Percentiles rank a stretch among this genome's conserved stretches.
phyloP scores from a whole-genome alignment of 352 stramenopile species.

The Globisporangium uncinulatum region DNA sequence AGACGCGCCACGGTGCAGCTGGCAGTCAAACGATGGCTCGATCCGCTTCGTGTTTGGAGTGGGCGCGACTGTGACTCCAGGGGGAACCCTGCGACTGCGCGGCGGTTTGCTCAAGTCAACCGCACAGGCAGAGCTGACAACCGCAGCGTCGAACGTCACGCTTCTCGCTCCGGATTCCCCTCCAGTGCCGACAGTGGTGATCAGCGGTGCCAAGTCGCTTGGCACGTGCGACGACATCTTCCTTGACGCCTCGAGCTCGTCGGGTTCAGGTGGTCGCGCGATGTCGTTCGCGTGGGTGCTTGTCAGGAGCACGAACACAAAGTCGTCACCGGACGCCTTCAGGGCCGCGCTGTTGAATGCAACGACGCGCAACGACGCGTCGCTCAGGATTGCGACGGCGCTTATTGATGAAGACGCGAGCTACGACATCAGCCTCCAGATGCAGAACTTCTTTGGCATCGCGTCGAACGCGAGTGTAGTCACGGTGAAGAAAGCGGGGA shows the following conservation, averaged over 20 bases:
- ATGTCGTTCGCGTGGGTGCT: conserved; percentile 58
- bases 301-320: conserved; percentile 13
- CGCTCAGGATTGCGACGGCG: conserved; percentile 25
- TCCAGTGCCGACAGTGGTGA: conserved; percentile 31
- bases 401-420: conserved; percentile 31
- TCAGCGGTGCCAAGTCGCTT: conserved; percentile 42
- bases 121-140: conserved; percentile 29
- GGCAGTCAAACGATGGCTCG: conserved; percentile 32
- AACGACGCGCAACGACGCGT: conserved; percentile 25
- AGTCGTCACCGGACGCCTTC: conserved; percentile 16
- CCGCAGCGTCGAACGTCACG: conserved; percentile 19
- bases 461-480: conserved; percentile 35
- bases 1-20: conserved; percentile 27
- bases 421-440: conserved; percentile 41
- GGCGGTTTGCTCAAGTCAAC: conserved; percentile 52
- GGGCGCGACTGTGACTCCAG: conserved; percentile 33
- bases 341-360: conserved; percentile 20
- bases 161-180: conserved; percentile 32
- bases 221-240: conserved; percentile 56
- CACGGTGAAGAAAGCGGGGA: conserved; percentile 34
- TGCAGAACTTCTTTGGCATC: conserved; percentile 46
- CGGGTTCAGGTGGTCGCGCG: conserved; percentile 42
- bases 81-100: conserved; percentile 25
- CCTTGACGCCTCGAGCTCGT: conserved; percentile 46
- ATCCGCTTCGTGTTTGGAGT: conserved; percentile 48